These are phyloP conservation scores for Gracilaria domingensis DNA, from an alignment of 23 red algal genomes.

Conservation along the genomic window DNA sequence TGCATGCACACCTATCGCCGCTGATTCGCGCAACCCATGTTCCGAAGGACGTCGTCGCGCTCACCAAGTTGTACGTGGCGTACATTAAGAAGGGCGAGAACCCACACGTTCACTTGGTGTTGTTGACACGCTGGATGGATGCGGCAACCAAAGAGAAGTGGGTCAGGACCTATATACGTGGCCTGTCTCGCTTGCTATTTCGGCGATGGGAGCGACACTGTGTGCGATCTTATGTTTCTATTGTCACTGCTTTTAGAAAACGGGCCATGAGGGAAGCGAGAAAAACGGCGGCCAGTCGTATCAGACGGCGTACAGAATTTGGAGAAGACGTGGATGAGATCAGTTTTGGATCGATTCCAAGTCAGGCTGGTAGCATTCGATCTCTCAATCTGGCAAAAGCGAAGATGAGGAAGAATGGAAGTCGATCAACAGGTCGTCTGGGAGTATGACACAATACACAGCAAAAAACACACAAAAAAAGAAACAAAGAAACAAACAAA, in stretches of 20 bases:
- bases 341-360: not conserved
- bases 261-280: slow-evolving; percentile 5
- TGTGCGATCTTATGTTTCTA: not conserved
- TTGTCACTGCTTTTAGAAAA: slow-evolving; percentile 21
- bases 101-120: slow-evolving; percentile 33
- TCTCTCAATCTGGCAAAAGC: not conserved
- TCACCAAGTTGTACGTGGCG: slow-evolving; percentile 32
- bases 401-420: not conserved
- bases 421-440: not conserved
- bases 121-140: slow-evolving; percentile 50
- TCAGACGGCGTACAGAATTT: slow-evolving; percentile 46
- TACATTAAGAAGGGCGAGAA: slow-evolving; percentile 36
- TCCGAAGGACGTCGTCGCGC: slow-evolving; percentile 7
- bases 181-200: slow-evolving; percentile 9
- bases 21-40: not conserved
- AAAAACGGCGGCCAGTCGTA: slow-evolving; percentile 8
- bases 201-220: slow-evolving; percentile 28
- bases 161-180: slow-evolving; percentile 17
- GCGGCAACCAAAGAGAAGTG: not conserved
- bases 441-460: not conserved
- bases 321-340: slow-evolving; percentile 52
- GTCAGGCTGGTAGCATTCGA: slow-evolving; percentile 8
- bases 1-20: slow-evolving; percentile 39
- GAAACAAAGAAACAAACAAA: not conserved
- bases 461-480: not conserved